A percentile compares a stretch with the other conserved stretches of the same genome.
Evolutionary conservation across 192 early-diverging fungal species (phyloP).

Genomic region (Fimicolochytrium jonesii): DNA sequence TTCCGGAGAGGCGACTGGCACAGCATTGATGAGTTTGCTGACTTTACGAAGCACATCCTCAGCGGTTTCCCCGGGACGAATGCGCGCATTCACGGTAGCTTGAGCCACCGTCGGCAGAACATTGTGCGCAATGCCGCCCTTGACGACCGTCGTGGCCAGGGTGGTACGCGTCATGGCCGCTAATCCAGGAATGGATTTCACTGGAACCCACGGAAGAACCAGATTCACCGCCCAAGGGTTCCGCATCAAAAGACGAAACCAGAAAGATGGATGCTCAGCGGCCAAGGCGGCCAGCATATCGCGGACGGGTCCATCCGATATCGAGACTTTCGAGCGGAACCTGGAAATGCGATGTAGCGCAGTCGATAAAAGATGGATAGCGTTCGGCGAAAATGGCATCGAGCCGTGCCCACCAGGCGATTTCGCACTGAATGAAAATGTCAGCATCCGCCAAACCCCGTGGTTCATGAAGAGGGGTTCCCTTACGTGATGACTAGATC

Average conservation of each 20-base stretch:
- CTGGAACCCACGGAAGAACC: neutral
- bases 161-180: constrained; percentile 22
- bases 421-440: neutral
- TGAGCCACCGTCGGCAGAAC: constrained; percentile 11
- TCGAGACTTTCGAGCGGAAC: constrained; percentile 12
- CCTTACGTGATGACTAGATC: constrained; percentile 37
- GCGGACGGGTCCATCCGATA: constrained; percentile 19
- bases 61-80: constrained; percentile 11
- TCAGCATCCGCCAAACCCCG: too few species aligned
- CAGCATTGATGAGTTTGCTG: neutral
- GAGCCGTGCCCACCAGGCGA: constrained; percentile 42
- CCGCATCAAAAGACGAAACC: neutral
- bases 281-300: neutral
- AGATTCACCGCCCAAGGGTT: neutral
- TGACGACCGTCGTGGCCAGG: neutral
- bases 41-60: neutral
- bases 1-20: neutral
- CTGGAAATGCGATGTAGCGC: constrained; percentile 28
- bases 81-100: constrained; percentile 5
- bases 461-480: too few species aligned
- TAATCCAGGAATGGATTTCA: constrained; percentile 3
- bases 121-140: neutral
- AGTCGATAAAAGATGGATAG: constrained; percentile 34
- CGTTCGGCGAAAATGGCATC: constrained; percentile 34
- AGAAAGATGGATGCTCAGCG: constrained; percentile 2